Conservation (phyloP, 2,329 filamentous ascomycete genomes). For the Fusarium pseudocircinatum region DNA sequence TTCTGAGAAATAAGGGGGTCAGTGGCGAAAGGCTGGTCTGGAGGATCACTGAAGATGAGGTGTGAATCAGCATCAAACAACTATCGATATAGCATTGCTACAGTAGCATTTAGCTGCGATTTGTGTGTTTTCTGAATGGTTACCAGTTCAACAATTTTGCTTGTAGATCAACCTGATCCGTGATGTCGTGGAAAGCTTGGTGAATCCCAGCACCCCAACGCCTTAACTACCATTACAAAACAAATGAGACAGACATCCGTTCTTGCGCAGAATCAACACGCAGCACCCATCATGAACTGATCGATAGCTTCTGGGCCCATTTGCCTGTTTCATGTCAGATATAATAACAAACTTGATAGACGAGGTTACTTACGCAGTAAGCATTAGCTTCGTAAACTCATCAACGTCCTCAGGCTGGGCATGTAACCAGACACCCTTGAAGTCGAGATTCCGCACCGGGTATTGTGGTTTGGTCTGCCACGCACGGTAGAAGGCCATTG, state of each 20-base stretch:
- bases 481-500: constrained; percentile 54
- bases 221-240: background rate
- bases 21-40: constrained; percentile 56
- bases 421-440: constrained; percentile 51
- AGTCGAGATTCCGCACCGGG: constrained; percentile 47
- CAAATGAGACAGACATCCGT: background rate
- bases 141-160: background rate
- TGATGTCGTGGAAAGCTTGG: background rate
- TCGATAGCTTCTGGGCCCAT: constrained; percentile 49
- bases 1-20: constrained; percentile 49
- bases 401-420: constrained; percentile 51
- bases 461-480: constrained; percentile 57
- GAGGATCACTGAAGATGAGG: constrained; percentile 38
- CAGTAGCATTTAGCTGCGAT: background rate
- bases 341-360: background rate
- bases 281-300: constrained; percentile 49
- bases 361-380: constrained; percentile 48
- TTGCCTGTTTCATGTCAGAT: constrained; percentile 41
- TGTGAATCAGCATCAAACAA: background rate
- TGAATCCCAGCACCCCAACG: background rate
- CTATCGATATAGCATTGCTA: background rate
- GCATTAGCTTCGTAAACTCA: constrained; percentile 52
- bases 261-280: constrained; percentile 11
- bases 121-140: background rate
- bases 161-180: background rate